Evolutionary conservation across 164 flowering plant genomes (phyloP), one percentile per base, ranked within the genome.

Genomic region (Cinnamomum chago): DNA sequence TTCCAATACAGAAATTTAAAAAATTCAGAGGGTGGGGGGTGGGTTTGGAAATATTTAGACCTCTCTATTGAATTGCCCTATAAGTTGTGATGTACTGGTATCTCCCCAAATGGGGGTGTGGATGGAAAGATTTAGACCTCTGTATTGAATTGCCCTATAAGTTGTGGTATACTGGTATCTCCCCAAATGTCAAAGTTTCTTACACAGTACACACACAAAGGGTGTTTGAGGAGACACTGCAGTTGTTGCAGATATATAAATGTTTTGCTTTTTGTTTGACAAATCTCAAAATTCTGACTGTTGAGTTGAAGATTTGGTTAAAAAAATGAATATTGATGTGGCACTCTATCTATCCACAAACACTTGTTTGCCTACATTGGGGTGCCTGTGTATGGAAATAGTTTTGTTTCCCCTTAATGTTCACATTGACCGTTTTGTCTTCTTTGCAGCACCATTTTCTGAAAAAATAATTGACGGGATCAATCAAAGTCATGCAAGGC

Each of bases 391-490:
- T 55, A 20, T 15, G 60, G 60, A 55, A 13, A 3, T 14, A 55
- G n/a, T 15, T 55, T 2, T 17, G 18, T 30, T 5, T 30, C 35
- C 35, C 35, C 35, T 20, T 15, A 15, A 55, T 55, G 20, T 55
- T 15, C n/a, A 20, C 35, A 9, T 55, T 0, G 7, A 55, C 2
- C n/a, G 52, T 33, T 74, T 18, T 70, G 25, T 75, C 14, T 73
- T 18, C 11, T 75, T 24, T 79, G 75, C 50, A 95, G 97, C 97
- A 10, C 85, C 87, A 47, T 89, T 83, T 75, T 77, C 90, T 47
- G 86, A 87, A 51, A 85, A 81, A 72, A 76, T 95, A 33, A 85
- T 93, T 76, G 97, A 95, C 81, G 98, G 97, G 76, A 87, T 93
- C 67, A 95, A 95, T 85, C 90, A 84, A 83, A 93, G 86, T 76